Evolutionary conservation across 257 asterid genomes (phyloP).

Genomic region (Ballota nigra): DNA sequence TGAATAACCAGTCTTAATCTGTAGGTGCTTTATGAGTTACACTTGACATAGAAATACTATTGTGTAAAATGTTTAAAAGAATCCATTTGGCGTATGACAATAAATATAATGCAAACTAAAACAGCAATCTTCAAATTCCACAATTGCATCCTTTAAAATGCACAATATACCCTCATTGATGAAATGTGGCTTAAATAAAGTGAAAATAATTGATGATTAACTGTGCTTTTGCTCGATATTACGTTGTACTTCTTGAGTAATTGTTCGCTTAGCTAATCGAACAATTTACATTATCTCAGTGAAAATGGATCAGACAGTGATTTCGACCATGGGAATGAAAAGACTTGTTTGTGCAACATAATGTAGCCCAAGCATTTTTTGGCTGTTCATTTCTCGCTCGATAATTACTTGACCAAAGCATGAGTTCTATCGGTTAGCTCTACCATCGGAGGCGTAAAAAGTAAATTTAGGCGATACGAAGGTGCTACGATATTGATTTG

Average conservation of each 20-base stretch:
- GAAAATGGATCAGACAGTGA: slow-evolving; percentile 73
- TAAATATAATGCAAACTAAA: not conserved
- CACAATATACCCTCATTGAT: not conserved
- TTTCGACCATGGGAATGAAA: slow-evolving; percentile 48
- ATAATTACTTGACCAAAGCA: slow-evolving; percentile 10
- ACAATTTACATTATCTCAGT: slow-evolving; percentile 39
- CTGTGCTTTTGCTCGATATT: not conserved
- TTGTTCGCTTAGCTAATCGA: slow-evolving; percentile 15
- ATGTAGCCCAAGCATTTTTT: slow-evolving; percentile 47
- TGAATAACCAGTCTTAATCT: not conserved
- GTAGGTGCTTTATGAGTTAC: not conserved
- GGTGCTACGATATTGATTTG: slow-evolving; percentile 26
- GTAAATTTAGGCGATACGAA: slow-evolving; percentile 13
- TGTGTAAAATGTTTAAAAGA: not conserved
- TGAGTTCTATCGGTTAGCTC: slow-evolving; percentile 7
- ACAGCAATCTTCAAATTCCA: not conserved
- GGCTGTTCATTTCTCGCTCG: slow-evolving; percentile 1
- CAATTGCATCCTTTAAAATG: not conserved
- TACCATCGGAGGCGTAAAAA: slow-evolving; percentile 4
- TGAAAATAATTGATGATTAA: not conserved
- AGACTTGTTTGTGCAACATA: slow-evolving; percentile 70
- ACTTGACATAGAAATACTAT: no score
- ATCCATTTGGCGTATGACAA: not conserved
- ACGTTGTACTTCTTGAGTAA: not conserved
- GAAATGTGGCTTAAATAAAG: not conserved